These are phyloP conservation scores for Aspergillus felis DNA, from an alignment of 2,329 filamentous ascomycete genomes.

Conservation along the genomic window DNA sequence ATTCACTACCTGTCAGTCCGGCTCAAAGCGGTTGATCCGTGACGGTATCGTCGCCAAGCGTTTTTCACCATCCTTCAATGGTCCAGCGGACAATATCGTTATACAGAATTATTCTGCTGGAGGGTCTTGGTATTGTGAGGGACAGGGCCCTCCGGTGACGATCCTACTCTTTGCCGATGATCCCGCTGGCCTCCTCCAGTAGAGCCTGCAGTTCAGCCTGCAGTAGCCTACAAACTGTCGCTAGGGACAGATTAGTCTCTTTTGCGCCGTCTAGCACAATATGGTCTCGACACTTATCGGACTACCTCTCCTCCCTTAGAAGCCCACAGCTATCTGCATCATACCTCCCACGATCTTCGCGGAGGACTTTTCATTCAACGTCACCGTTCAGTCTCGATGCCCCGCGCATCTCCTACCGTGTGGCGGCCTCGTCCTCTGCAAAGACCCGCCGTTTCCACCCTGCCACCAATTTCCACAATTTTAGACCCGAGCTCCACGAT, in stretches of 20 bases:
- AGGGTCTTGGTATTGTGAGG: slow-evolving; percentile 18
- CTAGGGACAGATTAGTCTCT: slow-evolving; percentile 18
- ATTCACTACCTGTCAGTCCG: background rate
- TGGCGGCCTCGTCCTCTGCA: slow-evolving; percentile 70
- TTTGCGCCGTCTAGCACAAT: slow-evolving; percentile 7
- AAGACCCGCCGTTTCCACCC: slow-evolving; percentile 68
- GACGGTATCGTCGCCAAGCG: background rate
- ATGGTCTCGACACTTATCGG: slow-evolving; percentile 9
- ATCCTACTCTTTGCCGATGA: slow-evolving; percentile 27
- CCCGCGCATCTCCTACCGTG: slow-evolving; percentile 59
- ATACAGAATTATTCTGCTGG: slow-evolving; percentile 4
- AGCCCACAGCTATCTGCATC: slow-evolving; percentile 4
- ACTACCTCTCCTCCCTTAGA: slow-evolving; percentile 4
- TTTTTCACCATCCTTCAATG: slow-evolving; percentile 12
- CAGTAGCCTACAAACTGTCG: slow-evolving; percentile 29
- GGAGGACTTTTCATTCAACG: slow-evolving; percentile 29
- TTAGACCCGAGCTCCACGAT: slow-evolving; percentile 51
- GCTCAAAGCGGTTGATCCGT: background rate
- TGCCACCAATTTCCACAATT: slow-evolving; percentile 66
- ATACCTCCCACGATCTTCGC: slow-evolving; percentile 1
- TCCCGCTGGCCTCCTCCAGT: slow-evolving; percentile 24
- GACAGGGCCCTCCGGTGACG: slow-evolving; percentile 15
- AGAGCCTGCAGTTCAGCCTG: slow-evolving; percentile 32
- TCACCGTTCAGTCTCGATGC: slow-evolving; percentile 19
- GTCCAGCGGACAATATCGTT: slow-evolving; percentile 6